Base-by-base conservation (phyloP, 768 basidiomycete genomes). In the Paxillus rubicundulus region DNA sequence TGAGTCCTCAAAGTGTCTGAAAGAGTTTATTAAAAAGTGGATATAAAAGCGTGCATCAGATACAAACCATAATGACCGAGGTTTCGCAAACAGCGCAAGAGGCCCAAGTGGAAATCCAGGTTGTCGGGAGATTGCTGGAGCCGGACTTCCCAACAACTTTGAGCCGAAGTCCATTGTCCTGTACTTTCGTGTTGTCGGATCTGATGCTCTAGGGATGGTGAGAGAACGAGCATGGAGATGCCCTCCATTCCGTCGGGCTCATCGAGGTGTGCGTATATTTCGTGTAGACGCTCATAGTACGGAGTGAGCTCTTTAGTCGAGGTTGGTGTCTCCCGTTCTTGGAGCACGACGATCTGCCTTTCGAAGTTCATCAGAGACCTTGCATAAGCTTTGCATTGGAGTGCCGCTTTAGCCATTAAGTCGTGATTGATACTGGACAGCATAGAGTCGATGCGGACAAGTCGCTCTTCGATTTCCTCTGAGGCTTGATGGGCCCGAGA, bases 211-310 rank as follows among this genome's bases (percentile, higher is more conserved):
- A 98, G 69, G 3, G 91, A 90, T 0, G 97, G 97, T 0, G 89
- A 84, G 12, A 98, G 72, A 50, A 98, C 89, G 60, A 89, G 72
- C 6, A 89, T 84, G 0, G 97, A 97, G 30, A 98, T 80, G 1
- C 97, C 97, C 72, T 98, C 95, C 97, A 99, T 99, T 14, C 97
- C 97, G 70, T 99, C 97, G 0, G 97, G 97, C 68, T 99, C 94
- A 66, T 99, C 93, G 7, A 99, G 77, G 51, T 94, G 83, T 12
- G 96, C 87, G 68, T 99, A 99, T 54, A 98, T 95, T 69, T 97
- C 87, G 61, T 99, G 97, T 7, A 99, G 74, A 16, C 85, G 83
- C 62, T 98, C 97, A 65, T 92, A 98, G 64, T 90, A 56, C 9
- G 53, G 53, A 6, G 62, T 50, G 3, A 71, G 60, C 82, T 16